Evolutionary conservation across 2,329 filamentous ascomycete genomes (phyloP).

Genomic region (Torrubiella hemipterigena): DNA sequence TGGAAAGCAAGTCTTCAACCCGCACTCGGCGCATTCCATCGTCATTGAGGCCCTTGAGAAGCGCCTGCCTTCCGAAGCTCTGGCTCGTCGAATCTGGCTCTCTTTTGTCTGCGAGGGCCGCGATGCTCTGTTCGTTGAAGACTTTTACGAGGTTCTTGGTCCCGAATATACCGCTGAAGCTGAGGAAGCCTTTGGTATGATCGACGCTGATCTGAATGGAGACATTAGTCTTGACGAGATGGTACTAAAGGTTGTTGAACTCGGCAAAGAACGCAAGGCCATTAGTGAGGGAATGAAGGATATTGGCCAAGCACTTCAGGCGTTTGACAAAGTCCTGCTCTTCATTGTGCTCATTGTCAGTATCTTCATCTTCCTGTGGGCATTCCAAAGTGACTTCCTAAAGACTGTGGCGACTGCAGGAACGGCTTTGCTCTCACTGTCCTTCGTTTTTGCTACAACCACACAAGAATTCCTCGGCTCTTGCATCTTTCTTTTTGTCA

Average conservation of each 20-base stretch:
- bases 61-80: conserved; percentile 71
- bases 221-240: conserved; percentile 95
- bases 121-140: conserved; percentile 66
- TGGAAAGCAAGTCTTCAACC: conserved; percentile 90
- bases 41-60: conserved; percentile 85
- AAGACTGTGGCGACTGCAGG: conserved; percentile 81
- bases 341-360: conserved; percentile 70
- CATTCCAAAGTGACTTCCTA: conserved; percentile 77
- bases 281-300: conserved; percentile 93
- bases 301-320: conserved; percentile 85
- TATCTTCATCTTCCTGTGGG: conserved; percentile 78
- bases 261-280: conserved; percentile 76
- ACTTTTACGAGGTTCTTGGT: conserved; percentile 81
- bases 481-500: conserved; percentile 97
- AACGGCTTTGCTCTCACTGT: conserved; percentile 86
- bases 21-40: conserved; percentile 78
- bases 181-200: conserved; percentile 67
- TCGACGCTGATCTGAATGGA: conserved; percentile 83
- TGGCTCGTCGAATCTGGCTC: conserved; percentile 95
- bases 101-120: conserved; percentile 88
- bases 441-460: conserved; percentile 88
- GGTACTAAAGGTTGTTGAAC: conserved; percentile 74
- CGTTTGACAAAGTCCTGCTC: conserved; percentile 76
- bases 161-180: conserved; percentile 62
- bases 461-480: conserved; percentile 94